phyloP scores from a whole-genome alignment of 2,329 filamentous ascomycete genomes.

The Tolypocladium pustulatum region DNA sequence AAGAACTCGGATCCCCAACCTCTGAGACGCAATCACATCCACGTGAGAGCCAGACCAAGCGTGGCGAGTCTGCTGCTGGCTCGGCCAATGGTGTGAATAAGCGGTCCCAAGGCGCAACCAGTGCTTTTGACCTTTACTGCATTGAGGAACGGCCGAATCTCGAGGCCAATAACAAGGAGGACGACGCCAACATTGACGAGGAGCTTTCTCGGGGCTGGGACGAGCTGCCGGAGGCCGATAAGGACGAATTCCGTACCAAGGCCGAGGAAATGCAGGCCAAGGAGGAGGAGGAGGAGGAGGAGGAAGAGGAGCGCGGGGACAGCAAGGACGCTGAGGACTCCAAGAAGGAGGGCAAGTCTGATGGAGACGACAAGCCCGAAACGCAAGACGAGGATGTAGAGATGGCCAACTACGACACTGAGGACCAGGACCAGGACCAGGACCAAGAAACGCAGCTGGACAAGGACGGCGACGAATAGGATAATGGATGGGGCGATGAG shows the following conservation, averaged over 20 bases:
- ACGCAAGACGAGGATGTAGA: constrained; percentile 38
- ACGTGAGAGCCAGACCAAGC: constrained; percentile 18
- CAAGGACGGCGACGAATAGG: constrained; percentile 22
- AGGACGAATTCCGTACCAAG: constrained; percentile 35
- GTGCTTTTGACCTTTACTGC: constrained; percentile 45
- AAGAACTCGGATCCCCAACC: constrained; percentile 35
- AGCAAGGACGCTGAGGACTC: constrained; percentile 13
- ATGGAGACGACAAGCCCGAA: constrained; percentile 15
- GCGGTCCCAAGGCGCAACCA: constrained; percentile 31
- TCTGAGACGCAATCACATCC: constrained; percentile 35
- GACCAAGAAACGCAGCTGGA: constrained; percentile 20
- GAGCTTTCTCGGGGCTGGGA: constrained; percentile 46
- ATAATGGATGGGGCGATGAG: neutral
- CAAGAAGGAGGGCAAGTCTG: constrained; percentile 6
- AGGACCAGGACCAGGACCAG: constrained; percentile 26
- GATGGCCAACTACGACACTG: constrained; percentile 36
- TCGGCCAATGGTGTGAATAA: constrained; percentile 30
- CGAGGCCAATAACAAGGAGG: constrained; percentile 32
- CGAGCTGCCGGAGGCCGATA: constrained; percentile 36
- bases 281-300: constrained; percentile 11
- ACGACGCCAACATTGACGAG: constrained; percentile 34
- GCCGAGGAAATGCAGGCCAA: constrained; percentile 14
- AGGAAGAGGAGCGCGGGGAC: constrained; percentile 7
- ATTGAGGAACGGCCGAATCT: constrained; percentile 34
- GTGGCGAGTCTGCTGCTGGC: constrained; percentile 1